Evolutionary conservation across 164 flowering plant genomes (phyloP).

Genomic region (Tetracentron sinense): DNA sequence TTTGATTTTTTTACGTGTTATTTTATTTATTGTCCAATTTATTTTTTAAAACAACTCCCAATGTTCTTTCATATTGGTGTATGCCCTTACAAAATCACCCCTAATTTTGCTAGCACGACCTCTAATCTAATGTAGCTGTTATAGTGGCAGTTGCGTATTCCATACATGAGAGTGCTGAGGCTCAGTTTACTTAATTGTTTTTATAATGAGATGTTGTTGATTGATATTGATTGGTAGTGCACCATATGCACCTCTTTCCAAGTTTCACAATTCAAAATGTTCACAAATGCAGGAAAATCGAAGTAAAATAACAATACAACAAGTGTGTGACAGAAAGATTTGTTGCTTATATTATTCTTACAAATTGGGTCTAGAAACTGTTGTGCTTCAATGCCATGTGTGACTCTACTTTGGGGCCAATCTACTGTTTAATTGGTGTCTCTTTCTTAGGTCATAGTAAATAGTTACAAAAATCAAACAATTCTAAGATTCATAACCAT

Average conservation of each 20-base stretch:
- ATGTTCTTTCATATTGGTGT: too few relatives aligned
- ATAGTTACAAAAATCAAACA: not conserved
- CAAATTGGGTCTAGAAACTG: not conserved
- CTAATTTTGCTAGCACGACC: too few relatives aligned
- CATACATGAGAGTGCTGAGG: too few relatives aligned
- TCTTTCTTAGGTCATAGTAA: not conserved
- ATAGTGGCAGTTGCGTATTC: too few relatives aligned
- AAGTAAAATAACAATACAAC: slow-evolving; percentile 74
- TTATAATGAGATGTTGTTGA: not conserved
- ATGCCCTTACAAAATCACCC: too few relatives aligned
- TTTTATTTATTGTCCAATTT: too few relatives aligned
- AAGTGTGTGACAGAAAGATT: slow-evolving; percentile 87
- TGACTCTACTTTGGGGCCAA: not conserved
- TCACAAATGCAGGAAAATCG: slow-evolving; percentile 55
- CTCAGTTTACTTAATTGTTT: not conserved
- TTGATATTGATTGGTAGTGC: not conserved
- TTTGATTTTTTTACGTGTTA: too few relatives aligned
- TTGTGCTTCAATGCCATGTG: not conserved
- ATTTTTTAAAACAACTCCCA: too few relatives aligned
- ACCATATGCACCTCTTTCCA: not conserved
- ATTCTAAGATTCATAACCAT: not conserved
- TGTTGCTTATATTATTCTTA: slow-evolving; percentile 11
- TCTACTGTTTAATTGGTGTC: not conserved
- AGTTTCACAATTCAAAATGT: not conserved
- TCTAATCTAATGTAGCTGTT: too few relatives aligned